Conservation (phyloP, 331 rosid genomes). For the Prunus yedoensis region DNA sequence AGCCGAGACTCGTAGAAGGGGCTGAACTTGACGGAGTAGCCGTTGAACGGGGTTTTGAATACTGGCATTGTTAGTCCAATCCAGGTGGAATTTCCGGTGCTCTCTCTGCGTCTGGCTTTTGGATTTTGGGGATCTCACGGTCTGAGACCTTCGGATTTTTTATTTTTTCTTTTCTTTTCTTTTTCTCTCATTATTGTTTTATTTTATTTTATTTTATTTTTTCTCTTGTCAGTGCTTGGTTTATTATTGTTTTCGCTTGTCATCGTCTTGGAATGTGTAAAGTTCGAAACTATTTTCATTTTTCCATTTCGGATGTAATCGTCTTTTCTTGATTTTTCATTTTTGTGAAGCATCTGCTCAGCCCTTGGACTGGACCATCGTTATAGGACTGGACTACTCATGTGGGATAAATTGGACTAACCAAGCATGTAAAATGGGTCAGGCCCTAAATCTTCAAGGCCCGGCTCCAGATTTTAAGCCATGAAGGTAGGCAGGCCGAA, state of each 20-base stretch:
- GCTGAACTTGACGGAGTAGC: slow-evolving; percentile 90
- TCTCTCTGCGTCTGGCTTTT: neutral
- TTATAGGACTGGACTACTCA: neutral
- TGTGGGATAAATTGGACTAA: neutral
- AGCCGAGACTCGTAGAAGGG: slow-evolving; percentile 87
- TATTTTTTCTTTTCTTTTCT: fast-evolving
- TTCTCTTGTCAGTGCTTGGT: too few species aligned
- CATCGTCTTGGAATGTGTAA: neutral
- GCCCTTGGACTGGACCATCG: neutral
- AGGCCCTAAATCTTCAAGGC: neutral
- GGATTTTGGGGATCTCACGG: neutral
- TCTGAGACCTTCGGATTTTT: neutral
- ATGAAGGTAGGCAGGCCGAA: too few species aligned
- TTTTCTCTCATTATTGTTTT: neutral
- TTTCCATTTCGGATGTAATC: neutral
- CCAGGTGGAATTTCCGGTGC: neutral
- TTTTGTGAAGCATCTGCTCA: neutral
- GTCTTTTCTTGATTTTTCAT: neutral
- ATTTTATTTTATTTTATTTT: neutral
- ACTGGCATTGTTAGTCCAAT: slow-evolving; percentile 52
- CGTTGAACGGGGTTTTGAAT: slow-evolving; percentile 86
- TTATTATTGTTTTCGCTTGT: neutral
- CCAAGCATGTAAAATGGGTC: neutral
- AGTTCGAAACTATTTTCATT: neutral
- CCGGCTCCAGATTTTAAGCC: too few species aligned